phyloP scores from a whole-genome alignment of 352 stramenopile genomes.

The Thraustotheca clavata region DNA sequence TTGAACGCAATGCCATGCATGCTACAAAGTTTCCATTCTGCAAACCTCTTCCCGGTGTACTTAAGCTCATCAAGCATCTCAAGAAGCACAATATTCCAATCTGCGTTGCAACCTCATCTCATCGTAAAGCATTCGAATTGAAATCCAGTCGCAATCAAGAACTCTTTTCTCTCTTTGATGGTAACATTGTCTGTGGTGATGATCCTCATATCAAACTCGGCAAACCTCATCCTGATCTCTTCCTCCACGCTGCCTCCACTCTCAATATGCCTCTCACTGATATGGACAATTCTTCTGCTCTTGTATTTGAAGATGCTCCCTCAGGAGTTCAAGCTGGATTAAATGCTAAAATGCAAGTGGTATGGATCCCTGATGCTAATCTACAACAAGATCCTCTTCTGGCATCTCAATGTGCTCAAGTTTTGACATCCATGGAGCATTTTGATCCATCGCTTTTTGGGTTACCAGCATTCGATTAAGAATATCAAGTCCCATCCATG shows the following conservation, averaged over 20 bases:
- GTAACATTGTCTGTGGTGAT: slow-evolving; percentile 13
- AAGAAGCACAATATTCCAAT: not conserved
- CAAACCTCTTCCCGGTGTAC: slow-evolving; percentile 1
- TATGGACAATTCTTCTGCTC: not conserved
- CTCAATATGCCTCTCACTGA: not conserved
- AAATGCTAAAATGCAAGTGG: slow-evolving; percentile 4
- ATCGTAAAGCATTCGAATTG: slow-evolving; percentile 2
- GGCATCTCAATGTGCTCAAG: not conserved
- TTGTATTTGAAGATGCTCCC: not conserved
- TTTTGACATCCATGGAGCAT: not conserved
- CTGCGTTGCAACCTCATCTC: not conserved
- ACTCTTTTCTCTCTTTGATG: slow-evolving; percentile 13
- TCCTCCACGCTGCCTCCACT: not conserved
- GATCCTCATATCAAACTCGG: slow-evolving; percentile 2
- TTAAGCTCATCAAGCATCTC: not conserved
- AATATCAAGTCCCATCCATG: not conserved
- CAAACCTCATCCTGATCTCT: slow-evolving; percentile 14
- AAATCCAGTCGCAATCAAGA: slow-evolving; percentile 12
- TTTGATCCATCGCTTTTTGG: not conserved
- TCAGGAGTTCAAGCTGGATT: not conserved
- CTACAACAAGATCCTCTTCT: not conserved
- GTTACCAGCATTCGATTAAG: not conserved
- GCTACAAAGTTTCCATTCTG: slow-evolving; percentile 10
- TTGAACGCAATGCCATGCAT: not conserved
- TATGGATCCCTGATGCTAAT: slow-evolving; percentile 4